Evolutionary conservation across 805 yeast genomes (phyloP).

Genomic region (Saturnispora gosingensis): DNA sequence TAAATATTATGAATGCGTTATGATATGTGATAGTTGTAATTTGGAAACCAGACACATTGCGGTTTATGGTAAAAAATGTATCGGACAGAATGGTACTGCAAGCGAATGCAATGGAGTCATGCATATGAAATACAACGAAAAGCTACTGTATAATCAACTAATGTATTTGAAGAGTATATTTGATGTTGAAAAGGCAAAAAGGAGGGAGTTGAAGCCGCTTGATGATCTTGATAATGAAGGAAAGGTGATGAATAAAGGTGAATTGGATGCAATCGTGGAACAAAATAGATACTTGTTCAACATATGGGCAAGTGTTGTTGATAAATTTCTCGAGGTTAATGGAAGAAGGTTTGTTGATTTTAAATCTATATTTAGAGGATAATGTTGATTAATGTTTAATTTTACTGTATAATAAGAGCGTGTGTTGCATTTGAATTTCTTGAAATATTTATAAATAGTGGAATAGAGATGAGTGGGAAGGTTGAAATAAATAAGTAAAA

Average conservation of each 20-base stretch:
- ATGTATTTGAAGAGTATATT: constrained; percentile 70
- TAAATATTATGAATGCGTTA: constrained; percentile 77
- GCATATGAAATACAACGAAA: constrained; percentile 68
- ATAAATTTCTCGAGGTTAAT: constrained; percentile 66
- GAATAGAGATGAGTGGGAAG: not conserved
- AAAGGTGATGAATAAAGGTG: constrained; percentile 34
- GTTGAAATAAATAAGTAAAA: not conserved
- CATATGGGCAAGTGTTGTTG: constrained; percentile 46
- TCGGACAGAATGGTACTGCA: constrained; percentile 53
- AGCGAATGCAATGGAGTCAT: constrained; percentile 72
- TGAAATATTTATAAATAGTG: not conserved
- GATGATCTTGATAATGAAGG: constrained; percentile 19
- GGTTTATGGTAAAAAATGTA: constrained; percentile 82
- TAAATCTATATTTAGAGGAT: constrained; percentile 53
- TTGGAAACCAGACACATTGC: constrained; percentile 73
- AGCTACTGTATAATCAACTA: constrained; percentile 77
- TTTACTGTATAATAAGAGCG: not conserved
- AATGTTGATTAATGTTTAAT: not conserved
- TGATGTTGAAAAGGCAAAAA: constrained; percentile 71
- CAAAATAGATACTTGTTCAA: constrained; percentile 62
- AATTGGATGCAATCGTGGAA: constrained; percentile 65
- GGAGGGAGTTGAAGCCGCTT: constrained; percentile 44
- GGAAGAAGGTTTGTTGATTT: constrained; percentile 87
- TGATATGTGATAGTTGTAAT: constrained; percentile 84
- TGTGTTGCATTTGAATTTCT: not conserved